Percentiles rank a stretch among this genome's conserved stretches.
Conservation (phyloP, 2,329 filamentous ascomycete species). For the Colletotrichum neosansevieriae region DNA sequence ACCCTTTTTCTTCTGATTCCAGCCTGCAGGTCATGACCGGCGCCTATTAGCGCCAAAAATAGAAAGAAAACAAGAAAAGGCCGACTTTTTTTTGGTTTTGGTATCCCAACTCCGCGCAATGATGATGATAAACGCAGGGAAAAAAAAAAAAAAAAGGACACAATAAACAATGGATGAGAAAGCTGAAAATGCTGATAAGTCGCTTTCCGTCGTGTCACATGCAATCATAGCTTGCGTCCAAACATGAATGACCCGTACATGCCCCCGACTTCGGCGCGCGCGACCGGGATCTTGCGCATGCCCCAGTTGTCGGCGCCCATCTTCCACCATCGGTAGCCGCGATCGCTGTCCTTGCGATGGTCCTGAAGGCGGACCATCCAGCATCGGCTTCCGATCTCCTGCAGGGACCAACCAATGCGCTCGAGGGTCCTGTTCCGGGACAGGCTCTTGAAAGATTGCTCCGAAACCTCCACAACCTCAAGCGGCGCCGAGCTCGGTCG, state of each 20-base stretch:
- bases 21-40: conserved; percentile 26
- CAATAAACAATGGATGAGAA: neutral
- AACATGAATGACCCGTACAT: conserved; percentile 86
- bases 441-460: conserved; percentile 74
- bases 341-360: conserved; percentile 59
- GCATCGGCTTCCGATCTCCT: conserved; percentile 74
- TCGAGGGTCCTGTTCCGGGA: conserved; percentile 72
- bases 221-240: conserved; percentile 64
- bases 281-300: conserved; percentile 92
- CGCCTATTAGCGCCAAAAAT: neutral
- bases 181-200: conserved; percentile 13
- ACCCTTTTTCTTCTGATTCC: conserved; percentile 10
- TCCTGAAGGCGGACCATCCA: conserved; percentile 73
- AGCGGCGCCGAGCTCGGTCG: conserved; percentile 73
- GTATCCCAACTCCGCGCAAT: conserved; percentile 37
- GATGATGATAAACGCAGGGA: conserved; percentile 1
- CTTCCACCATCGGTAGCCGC: conserved; percentile 78
- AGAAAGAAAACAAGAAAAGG: conserved; percentile 15
- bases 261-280: conserved; percentile 89
- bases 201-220: conserved; percentile 25
- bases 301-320: conserved; percentile 88
- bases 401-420: conserved; percentile 76
- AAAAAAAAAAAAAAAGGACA: neutral
- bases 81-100: conserved; percentile 27
- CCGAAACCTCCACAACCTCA: conserved; percentile 80